phyloP scores from a whole-genome alignment of 148 eudicot genomes.

The Cornus suecica region DNA sequence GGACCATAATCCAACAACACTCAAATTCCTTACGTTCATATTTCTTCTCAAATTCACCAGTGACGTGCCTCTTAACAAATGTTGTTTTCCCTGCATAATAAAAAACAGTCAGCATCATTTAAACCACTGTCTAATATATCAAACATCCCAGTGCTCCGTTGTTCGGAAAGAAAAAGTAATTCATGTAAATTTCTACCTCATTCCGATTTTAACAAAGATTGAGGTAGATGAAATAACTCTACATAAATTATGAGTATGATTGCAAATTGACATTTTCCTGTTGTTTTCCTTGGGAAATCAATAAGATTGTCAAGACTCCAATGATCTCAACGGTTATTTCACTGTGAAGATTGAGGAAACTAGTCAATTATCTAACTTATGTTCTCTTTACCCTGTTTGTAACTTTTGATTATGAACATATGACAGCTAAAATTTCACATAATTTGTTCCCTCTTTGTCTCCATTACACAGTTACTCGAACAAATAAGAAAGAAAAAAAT shows the following conservation, averaged over 20 bases:
- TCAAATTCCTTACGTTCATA: constrained; percentile 17
- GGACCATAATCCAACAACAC: neutral
- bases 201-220: neutral
- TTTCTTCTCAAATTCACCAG: constrained; percentile 23
- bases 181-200: neutral
- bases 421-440: neutral
- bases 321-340: neutral
- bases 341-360: neutral
- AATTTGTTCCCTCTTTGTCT: neutral
- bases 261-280: neutral
- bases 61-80: constrained; percentile 15
- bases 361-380: neutral
- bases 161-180: no score
- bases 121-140: neutral
- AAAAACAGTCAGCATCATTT: neutral
- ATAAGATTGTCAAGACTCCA: neutral
- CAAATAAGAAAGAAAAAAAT: neutral
- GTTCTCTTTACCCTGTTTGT: neutral
- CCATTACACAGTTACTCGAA: neutral
- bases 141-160: neutral
- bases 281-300: neutral
- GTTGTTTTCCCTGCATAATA: constrained; percentile 13
- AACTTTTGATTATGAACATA: no score
- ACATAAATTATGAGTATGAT: no score
- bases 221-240: neutral